Evolutionary conservation across 2,329 filamentous ascomycete genomes (phyloP).

Genomic region (Stagonosporopsis vannaccii): DNA sequence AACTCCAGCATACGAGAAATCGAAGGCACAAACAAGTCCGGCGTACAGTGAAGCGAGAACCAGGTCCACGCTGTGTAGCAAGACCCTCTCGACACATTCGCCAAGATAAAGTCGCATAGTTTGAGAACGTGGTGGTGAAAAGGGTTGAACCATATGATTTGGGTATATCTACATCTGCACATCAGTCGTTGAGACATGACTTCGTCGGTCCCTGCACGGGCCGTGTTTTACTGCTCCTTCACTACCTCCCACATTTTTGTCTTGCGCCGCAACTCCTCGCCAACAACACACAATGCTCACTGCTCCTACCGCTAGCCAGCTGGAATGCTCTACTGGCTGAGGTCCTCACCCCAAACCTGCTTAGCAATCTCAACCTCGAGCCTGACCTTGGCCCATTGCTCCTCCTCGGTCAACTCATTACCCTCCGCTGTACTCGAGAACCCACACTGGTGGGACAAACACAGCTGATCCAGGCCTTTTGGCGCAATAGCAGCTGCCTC

Average conservation of each 20-base stretch:
- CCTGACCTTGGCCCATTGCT: slow-evolving; percentile 66
- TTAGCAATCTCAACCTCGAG: slow-evolving; percentile 65
- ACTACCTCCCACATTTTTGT: not conserved
- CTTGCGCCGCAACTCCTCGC: not conserved
- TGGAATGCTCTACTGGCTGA: slow-evolving; percentile 33
- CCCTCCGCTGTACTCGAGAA: slow-evolving; percentile 65
- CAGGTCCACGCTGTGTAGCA: too few species aligned
- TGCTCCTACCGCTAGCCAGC: not conserved
- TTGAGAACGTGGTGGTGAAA: not conserved
- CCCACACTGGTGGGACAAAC: slow-evolving; percentile 65
- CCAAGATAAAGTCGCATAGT: too few species aligned
- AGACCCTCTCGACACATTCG: too few species aligned
- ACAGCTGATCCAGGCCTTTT: slow-evolving; percentile 63
- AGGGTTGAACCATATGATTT: slow-evolving; percentile 17
- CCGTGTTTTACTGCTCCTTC: not conserved
- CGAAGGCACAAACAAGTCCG: too few species aligned
- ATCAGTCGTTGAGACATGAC: slow-evolving; percentile 21
- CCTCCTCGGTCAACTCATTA: slow-evolving; percentile 63
- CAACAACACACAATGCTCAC: not conserved
- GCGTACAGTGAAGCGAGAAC: too few species aligned
- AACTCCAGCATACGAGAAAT: too few species aligned
- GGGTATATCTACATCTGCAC: slow-evolving; percentile 16
- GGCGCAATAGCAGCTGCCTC: slow-evolving; percentile 56
- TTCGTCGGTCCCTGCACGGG: not conserved
- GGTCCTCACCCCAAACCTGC: slow-evolving; percentile 62